phyloP scores from a whole-genome alignment of 441 rosid species.

The Flueggea neowawraea region DNA sequence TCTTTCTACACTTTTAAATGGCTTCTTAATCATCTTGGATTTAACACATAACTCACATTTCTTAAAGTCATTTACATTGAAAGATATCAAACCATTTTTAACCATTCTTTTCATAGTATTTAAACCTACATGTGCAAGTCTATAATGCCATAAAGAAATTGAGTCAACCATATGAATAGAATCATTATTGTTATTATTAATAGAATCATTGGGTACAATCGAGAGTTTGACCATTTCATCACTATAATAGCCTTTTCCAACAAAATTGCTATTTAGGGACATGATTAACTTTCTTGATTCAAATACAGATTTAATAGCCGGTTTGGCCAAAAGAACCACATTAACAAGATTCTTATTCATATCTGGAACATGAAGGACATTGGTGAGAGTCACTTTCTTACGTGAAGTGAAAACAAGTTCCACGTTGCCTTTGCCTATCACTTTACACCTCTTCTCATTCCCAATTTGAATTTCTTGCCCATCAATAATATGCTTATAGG shows the following conservation, averaged over 20 bases:
- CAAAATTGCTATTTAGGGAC: neutral
- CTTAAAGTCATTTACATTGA: too few relatives aligned
- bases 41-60: neutral
- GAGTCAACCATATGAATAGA: neutral
- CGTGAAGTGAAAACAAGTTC: too few relatives aligned
- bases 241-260: too few relatives aligned
- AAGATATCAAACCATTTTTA: neutral
- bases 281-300: neutral
- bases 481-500: neutral
- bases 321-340: neutral
- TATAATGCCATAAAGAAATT: constrained; percentile 2
- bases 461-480: neutral
- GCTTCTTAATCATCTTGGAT: neutral
- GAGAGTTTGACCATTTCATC: too few relatives aligned
- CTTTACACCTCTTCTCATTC: neutral
- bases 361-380: too few relatives aligned
- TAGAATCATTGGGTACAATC: neutral
- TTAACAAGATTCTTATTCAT: too few relatives aligned
- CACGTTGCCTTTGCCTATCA: neutral
- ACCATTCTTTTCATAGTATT: neutral
- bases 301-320: neutral
- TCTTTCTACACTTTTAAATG: neutral
- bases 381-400: neutral
- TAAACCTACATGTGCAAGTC: neutral
- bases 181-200: neutral